Conservation (phyloP, 1,284 basidiomycete species). For the Sphagnurus paluster region DNA sequence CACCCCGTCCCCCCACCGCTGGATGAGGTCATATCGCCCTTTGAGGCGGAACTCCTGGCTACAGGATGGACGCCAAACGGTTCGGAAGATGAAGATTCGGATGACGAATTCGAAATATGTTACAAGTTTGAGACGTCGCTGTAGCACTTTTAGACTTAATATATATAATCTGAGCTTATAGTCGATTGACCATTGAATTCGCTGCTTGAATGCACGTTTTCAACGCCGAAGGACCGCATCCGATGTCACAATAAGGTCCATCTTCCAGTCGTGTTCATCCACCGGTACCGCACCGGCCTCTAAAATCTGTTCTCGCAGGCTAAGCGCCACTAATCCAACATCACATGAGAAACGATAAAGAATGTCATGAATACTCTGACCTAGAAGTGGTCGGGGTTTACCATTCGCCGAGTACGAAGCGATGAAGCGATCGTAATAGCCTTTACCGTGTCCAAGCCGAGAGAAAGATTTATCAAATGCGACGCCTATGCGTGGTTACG, state of each 20-base stretch:
- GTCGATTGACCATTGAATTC: too few species aligned
- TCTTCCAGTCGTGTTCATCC: conserved; percentile 62
- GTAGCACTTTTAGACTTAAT: neutral
- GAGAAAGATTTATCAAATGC: conserved; percentile 74
- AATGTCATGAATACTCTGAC: conserved; percentile 30
- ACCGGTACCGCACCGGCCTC: conserved; percentile 55
- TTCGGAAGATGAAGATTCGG: neutral
- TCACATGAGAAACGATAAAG: conserved; percentile 2
- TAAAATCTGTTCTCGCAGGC: conserved; percentile 66
- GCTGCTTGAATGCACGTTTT: too few species aligned
- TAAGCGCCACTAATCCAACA: conserved; percentile 52
- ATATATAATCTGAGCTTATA: neutral
- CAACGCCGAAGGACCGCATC: conserved; percentile 36
- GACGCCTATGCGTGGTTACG: conserved; percentile 46
- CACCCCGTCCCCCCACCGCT: conserved; percentile 24
- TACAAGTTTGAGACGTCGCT: neutral
- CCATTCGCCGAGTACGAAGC: conserved; percentile 46
- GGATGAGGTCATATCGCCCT: conserved; percentile 29
- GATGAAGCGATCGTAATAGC: conserved; percentile 78
- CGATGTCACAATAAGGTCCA: conserved; percentile 66
- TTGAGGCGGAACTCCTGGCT: conserved; percentile 23
- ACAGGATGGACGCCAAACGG: conserved; percentile 19
- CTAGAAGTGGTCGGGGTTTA: conserved; percentile 49
- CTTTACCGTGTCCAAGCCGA: conserved; percentile 78
- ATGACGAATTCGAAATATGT: conserved; percentile 4